Conservation (phyloP, 495 filamentous ascomycete species). For the Tuber magnatum region DNA sequence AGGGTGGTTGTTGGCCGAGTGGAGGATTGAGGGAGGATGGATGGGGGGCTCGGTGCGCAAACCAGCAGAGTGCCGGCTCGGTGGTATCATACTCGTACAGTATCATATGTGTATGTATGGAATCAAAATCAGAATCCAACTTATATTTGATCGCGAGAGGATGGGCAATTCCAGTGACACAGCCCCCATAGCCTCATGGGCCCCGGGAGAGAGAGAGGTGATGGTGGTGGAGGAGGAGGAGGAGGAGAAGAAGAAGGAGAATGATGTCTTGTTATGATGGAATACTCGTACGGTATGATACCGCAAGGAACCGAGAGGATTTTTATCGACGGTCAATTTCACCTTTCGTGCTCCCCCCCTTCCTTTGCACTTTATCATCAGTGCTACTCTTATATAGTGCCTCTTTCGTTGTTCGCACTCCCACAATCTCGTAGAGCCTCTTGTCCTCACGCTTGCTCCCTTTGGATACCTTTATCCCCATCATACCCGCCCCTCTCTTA, state of each 20-base stretch:
- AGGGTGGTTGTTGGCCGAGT: background rate
- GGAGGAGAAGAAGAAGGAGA: too few relatives aligned
- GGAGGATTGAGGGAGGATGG: background rate
- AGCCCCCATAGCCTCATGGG: background rate
- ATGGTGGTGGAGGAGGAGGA: background rate
- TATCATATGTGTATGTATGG: background rate
- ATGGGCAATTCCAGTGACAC: background rate
- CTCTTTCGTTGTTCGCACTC: background rate
- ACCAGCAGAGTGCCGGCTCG: background rate
- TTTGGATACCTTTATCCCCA: conserved; percentile 1
- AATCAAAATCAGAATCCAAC: background rate
- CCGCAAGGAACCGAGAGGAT: background rate
- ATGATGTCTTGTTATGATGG: too few relatives aligned
- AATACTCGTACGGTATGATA: background rate
- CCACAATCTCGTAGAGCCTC: background rate
- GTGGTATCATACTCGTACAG: too few relatives aligned
- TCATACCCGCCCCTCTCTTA: background rate
- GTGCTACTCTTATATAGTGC: background rate
- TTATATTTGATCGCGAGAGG: background rate
- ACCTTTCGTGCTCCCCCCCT: background rate
- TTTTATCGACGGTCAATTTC: background rate
- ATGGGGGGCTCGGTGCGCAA: background rate
- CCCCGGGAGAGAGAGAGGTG: background rate
- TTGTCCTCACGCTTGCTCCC: background rate
- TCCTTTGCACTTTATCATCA: background rate